These are phyloP conservation scores for Cryptococcus deneoformans DNA, from an alignment of 1,284 basidiomycete species.

Conservation along the genomic window DNA sequence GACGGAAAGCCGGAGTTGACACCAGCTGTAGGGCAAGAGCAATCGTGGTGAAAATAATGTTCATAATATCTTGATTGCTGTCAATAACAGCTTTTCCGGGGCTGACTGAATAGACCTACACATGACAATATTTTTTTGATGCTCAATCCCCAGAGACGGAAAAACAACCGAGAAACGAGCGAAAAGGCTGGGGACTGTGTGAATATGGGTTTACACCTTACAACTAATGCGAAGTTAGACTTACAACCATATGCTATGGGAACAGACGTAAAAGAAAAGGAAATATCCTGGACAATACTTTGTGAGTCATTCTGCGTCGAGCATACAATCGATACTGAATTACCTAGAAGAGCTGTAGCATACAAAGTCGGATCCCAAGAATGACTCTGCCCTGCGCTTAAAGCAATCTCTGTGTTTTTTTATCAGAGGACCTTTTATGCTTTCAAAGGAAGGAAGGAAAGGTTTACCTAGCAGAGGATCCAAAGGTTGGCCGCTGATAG, in stretches of 20 bases:
- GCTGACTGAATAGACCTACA: constrained; percentile 13
- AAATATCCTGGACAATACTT: constrained; percentile 14
- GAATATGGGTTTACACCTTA: not conserved
- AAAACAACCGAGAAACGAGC: constrained; percentile 6
- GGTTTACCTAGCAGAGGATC: constrained; percentile 17
- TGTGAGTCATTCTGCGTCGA: not conserved
- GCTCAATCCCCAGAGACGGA: constrained; percentile 6
- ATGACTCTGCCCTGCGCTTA: constrained; percentile 16
- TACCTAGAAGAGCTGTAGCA: constrained; percentile 22
- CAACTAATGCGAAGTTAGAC: not conserved
- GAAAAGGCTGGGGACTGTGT: constrained; percentile 1
- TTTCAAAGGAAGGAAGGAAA: not conserved
- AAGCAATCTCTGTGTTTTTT: constrained; percentile 12
- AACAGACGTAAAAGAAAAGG: constrained; percentile 18
- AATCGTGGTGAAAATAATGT: constrained; percentile 24
- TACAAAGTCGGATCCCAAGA: constrained; percentile 31
- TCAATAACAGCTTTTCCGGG: not conserved
- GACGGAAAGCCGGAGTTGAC: constrained; percentile 13
- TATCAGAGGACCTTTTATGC: not conserved
- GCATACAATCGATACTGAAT: not conserved
- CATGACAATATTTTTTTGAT: constrained; percentile 28
- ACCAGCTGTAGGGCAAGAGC: constrained; percentile 28
- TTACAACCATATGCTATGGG: constrained; percentile 18
- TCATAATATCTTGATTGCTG: constrained; percentile 18
- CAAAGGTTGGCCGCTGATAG: constrained; percentile 14